Base-by-base conservation (phyloP, 208 protist species). In the Trypanosomatidae sp. region DNA sequence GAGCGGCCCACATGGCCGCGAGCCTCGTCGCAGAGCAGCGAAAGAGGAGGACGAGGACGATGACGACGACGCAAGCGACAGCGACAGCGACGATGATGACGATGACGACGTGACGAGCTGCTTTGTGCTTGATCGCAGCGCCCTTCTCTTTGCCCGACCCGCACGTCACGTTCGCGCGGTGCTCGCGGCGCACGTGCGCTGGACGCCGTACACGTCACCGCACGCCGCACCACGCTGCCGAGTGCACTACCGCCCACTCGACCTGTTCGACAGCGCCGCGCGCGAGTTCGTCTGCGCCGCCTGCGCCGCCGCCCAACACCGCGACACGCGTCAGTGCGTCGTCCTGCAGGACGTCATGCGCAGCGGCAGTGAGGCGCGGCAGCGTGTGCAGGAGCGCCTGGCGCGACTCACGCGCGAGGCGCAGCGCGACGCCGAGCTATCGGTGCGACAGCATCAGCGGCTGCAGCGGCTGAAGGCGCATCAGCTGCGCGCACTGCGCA, bases 271-370 rank as follows among this genome's bases (percentile, higher is more conserved):
- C 42, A 70, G 61, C 5, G 83, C 57, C 45, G 68, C 75, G 7
- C 84, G 76, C 45, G 71, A 86, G 49, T 63, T 92, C 10, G 63
- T 80, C 7, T 92, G 83, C 33, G 78, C 78, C 7, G 44, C 88
- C 2, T 92, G 83, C 46, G 74, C 72, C 6, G 66, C 71, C 7
- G 63, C 71, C 22, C 64, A 62, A 21, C 43, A 46, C 8, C 46
- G 33, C 7, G 16, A 60, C 38, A 46, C 58, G 25, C 43, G 50
- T 2, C 74, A 72, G 32, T 58, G 80, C 3, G 56, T 91, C 3
- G 71, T 91, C 20, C 75, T 91, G 19, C 82, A 75, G 0, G 82
- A 91, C 39, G 74, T 84, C n/a, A 65, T 87, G 6, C 52, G 46
- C 19, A 71, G 68, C 38, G 74, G 46, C 19, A 71, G 68, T 33